Evolutionary conservation across 2,329 filamentous ascomycete genomes (phyloP).

Genomic region (Lomentospora prolificans): DNA sequence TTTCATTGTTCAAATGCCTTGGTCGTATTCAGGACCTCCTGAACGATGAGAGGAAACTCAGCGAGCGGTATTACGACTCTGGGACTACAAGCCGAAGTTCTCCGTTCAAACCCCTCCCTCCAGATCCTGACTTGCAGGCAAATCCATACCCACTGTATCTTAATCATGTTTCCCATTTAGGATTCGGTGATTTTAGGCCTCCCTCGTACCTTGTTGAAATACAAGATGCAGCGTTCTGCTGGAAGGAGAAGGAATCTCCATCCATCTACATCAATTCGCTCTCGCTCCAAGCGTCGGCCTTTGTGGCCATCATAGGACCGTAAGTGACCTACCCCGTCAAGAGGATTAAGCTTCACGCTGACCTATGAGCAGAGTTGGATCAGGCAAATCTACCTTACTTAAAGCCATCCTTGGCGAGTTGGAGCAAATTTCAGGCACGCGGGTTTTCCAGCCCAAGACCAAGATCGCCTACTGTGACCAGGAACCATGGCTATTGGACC

Average conservation of each 20-base stretch:
- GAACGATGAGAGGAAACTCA: background rate
- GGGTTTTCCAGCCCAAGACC: slow-evolving; percentile 7
- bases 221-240: slow-evolving; percentile 22
- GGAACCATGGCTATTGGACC: slow-evolving; percentile 16
- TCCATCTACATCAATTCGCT: background rate
- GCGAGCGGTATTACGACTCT: background rate
- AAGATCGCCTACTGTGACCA: background rate
- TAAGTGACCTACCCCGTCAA: background rate
- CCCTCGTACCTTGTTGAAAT: slow-evolving; percentile 11
- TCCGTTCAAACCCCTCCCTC: background rate
- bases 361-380: slow-evolving; percentile 33
- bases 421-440: slow-evolving; percentile 13
- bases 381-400: slow-evolving; percentile 34
- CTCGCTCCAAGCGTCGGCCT: background rate
- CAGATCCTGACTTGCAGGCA: background rate
- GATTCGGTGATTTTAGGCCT: background rate
- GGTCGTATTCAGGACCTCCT: slow-evolving; percentile 1
- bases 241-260: slow-evolving; percentile 18
- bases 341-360: too few relatives aligned
- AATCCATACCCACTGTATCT: background rate
- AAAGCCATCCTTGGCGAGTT: slow-evolving; percentile 27
- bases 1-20: background rate
- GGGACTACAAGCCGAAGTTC: background rate
- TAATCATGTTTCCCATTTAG: background rate
- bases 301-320: background rate